Percentiles rank a stretch among this genome's conserved stretches.
These are phyloP conservation scores for Ascochyta pisi DNA, from an alignment of 2,329 filamentous ascomycete species.

Conservation along the genomic window DNA sequence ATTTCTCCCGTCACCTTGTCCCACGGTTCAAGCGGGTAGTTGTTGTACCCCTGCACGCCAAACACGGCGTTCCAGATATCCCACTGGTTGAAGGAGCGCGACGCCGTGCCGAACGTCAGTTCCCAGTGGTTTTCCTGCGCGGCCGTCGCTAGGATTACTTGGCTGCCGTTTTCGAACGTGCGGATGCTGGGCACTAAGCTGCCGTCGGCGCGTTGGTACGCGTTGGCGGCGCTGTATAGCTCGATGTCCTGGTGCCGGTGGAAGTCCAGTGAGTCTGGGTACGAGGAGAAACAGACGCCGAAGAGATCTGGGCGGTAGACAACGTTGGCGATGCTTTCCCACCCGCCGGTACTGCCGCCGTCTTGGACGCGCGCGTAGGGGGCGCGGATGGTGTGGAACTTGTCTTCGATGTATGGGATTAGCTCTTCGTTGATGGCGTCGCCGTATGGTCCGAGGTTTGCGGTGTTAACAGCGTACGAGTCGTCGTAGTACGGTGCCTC, in stretches of 20 bases:
- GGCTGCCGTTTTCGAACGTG: conserved; percentile 32
- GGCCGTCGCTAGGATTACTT: conserved; percentile 34
- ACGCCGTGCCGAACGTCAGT: conserved; percentile 44
- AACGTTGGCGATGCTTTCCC: conserved; percentile 46
- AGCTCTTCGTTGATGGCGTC: conserved; percentile 52
- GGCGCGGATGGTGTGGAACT: conserved; percentile 46
- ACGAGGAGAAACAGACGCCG: conserved; percentile 48
- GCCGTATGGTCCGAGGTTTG: conserved; percentile 50
- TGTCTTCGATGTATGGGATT: conserved; percentile 43
- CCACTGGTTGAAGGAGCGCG: conserved; percentile 47
- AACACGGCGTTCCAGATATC: conserved; percentile 51
- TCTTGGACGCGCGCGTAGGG: conserved; percentile 49
- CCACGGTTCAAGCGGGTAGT: conserved; percentile 50
- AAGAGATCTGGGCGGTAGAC: conserved; percentile 50
- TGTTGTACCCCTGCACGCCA: conserved; percentile 46
- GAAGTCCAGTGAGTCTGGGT: conserved; percentile 49
- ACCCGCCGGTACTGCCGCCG: conserved; percentile 49
- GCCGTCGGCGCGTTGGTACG: conserved; percentile 38
- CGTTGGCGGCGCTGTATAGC: conserved; percentile 43
- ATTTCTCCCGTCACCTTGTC: conserved; percentile 51
- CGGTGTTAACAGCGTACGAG: conserved; percentile 50
- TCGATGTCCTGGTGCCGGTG: conserved; percentile 48
- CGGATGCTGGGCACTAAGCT: conserved; percentile 43
- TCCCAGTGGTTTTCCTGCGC: conserved; percentile 50
- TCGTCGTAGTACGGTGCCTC: conserved; percentile 50